Evolutionary conservation across 306 rosid genomes (phyloP).

Genomic region (Acmispon strigosus): DNA sequence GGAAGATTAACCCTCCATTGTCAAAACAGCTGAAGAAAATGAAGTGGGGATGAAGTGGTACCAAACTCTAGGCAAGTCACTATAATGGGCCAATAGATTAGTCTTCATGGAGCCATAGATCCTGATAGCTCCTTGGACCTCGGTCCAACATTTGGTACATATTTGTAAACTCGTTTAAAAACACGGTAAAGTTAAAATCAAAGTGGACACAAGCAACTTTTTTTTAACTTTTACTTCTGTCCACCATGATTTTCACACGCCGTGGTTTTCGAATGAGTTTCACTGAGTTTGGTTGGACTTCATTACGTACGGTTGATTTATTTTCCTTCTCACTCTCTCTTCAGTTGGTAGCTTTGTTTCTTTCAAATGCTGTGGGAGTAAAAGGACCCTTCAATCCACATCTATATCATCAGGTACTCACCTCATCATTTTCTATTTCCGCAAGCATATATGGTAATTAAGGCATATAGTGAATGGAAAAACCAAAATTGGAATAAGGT

Average conservation of each 20-base stretch:
- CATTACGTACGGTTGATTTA: background rate
- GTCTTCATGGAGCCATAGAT: background rate
- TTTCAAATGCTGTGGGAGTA: slow-evolving; percentile 13
- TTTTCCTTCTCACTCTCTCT: background rate
- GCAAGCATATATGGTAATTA: background rate
- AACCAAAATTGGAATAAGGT: slow-evolving; percentile 16
- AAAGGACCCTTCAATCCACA: slow-evolving; percentile 13
- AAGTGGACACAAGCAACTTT: too few relatives aligned
- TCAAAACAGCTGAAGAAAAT: slow-evolving; percentile 9
- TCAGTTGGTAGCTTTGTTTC: slow-evolving; percentile 7
- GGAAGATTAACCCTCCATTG: slow-evolving; percentile 36
- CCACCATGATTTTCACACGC: too few relatives aligned
- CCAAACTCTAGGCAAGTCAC: slow-evolving; percentile 30
- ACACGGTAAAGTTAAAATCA: too few relatives aligned
- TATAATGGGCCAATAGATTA: slow-evolving; percentile 15
- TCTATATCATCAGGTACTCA: background rate
- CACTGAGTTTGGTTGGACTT: background rate
- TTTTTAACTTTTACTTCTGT: too few relatives aligned
- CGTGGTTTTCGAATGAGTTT: too few relatives aligned
- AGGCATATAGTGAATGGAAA: background rate
- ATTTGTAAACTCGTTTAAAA: too few relatives aligned
- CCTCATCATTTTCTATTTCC: slow-evolving; percentile 7
- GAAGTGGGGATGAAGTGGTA: slow-evolving; percentile 14
- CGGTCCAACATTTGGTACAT: background rate
- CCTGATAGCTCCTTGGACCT: slow-evolving; percentile 11